Base-by-base conservation (phyloP, 2,329 filamentous ascomycete species). In the Stemphylium lycopersici region DNA sequence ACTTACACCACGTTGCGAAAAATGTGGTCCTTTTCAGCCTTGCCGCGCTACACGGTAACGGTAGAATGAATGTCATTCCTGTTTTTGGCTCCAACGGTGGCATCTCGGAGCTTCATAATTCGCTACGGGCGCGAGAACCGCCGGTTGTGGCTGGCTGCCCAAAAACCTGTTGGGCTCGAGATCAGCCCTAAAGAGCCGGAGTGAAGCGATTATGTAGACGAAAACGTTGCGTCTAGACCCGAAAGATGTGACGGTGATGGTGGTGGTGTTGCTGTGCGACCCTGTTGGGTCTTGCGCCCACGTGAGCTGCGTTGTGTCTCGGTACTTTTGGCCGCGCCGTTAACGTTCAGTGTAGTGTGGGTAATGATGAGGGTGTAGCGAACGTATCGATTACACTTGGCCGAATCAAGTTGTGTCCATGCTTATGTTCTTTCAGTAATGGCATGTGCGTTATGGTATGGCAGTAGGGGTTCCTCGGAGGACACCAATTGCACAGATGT, bases 251-350 rank as follows among this genome's bases (percentile, higher is more conserved):
- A 20, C 24, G 31, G 34, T 24, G 18, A 31, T 26, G 33, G 32
- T 51, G 24, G 40, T 18, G 16, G 15, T 32, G 40, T 6, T 39
- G 4, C 18, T 37, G 18, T 38, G 24, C 40, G 33, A 45, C 36
- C 33, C 15, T 24, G 29, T 45, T 51, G 40, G 22, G 15, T 18
- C 33, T 45, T 31, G 24, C 2, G 18, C 41, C 31, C 50, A 42
- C 37, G 43, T 42, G 37, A 15, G 16, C 37, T 24, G 31, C 6
- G 18, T 18, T 42, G 29, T 24, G 33, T 33, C 11, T 11, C 45
- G 45, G 45, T 26, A 37, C 18, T 39, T 49, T 48, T 26, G 36
- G 39, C 39, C 32, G 45, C 26, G 47, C 29, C 24, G 29, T 39
- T 52, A 8, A 8, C 18, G 20, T 47, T 10, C 12, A 16, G 15